phyloP scores from a whole-genome alignment of 2,329 filamentous ascomycete genomes.

The Claviceps sp. region DNA sequence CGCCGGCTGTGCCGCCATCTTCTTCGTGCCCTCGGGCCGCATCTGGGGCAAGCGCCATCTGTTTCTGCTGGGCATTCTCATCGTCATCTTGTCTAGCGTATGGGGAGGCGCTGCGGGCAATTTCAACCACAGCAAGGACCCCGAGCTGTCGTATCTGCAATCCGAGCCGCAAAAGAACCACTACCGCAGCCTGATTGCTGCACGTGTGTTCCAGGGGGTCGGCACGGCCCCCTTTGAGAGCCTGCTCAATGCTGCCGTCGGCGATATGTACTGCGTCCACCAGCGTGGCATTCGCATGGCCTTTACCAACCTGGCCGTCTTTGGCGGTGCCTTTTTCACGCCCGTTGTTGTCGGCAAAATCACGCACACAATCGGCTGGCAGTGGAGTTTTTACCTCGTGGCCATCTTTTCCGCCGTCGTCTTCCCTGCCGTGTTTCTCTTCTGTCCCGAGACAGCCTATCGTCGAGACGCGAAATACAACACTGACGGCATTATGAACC shows the following conservation, averaged over 20 bases:
- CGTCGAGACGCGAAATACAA: slow-evolving; percentile 53
- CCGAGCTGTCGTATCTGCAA: not conserved
- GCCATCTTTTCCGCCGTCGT: slow-evolving; percentile 66
- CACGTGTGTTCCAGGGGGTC: slow-evolving; percentile 74
- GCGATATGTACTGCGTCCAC: slow-evolving; percentile 83
- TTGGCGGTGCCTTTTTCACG: slow-evolving; percentile 50
- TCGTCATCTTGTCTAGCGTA: slow-evolving; percentile 59
- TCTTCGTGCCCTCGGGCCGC: slow-evolving; percentile 77
- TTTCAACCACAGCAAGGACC: slow-evolving; percentile 2
- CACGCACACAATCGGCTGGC: slow-evolving; percentile 61
- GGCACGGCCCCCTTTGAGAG: slow-evolving; percentile 82
- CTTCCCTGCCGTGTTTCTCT: slow-evolving; percentile 59
- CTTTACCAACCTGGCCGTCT: slow-evolving; percentile 46
- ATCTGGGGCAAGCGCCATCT: slow-evolving; percentile 89
- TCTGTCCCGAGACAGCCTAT: slow-evolving; percentile 78
- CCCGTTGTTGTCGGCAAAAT: slow-evolving; percentile 88
- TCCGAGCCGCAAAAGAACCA: slow-evolving; percentile 19
- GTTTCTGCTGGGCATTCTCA: slow-evolving; percentile 63
- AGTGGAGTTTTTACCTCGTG: slow-evolving; percentile 80
- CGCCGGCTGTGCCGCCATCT: slow-evolving; percentile 64
- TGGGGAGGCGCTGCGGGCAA: slow-evolving; percentile 63
- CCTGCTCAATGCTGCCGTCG: slow-evolving; percentile 76
- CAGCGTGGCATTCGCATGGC: slow-evolving; percentile 80
- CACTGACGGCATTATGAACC: slow-evolving; percentile 27
- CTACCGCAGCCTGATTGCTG: slow-evolving; percentile 62